Base-by-base conservation (phyloP, 352 stramenopile species). In the Phytophthora pini region DNA sequence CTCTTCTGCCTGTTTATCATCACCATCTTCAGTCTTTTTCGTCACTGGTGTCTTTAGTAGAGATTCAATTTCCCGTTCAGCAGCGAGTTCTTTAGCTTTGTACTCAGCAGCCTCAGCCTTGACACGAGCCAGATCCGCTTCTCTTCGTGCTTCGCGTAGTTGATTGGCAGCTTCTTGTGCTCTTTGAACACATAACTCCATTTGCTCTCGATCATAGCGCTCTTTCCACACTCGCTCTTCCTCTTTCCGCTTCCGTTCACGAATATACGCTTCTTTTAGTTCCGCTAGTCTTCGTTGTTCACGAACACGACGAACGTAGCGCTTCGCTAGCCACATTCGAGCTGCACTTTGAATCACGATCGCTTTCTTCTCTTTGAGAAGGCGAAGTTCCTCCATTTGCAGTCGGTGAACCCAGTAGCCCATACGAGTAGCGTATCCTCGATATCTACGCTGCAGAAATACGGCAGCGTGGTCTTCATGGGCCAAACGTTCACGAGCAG, bases 121-220 rank as follows among this genome's bases (percentile, higher is more conserved):
- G 39, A 77, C 81, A 32, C 79, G 82, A 20, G 84, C 85, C 3
- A 89, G 38, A 66, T 91, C 79, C 1, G 71, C 72, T 46, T 90
- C 81, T 27, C 78, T 60, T 64, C 90, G 85, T n/a, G 81, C 85
- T 55, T 89, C 75, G 7, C 75, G 73, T n/a, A 87, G 56, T 34
- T 79, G 56, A 27, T 72, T 69, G 45, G 89, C 79, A 22, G 84
- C 60, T 27, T 72, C 55, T 22, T 83, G 70, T 0, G 82, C 54
- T 27, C 72, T 69, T 26, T 77, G 65, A 4, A 90, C 72, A 57
- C 87, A 74, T 6, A 87, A 52, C 56, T 86, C 71, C 61, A 87
- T 79, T 58, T 92, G 79, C 54, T 90, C 77, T 0, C 76, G 67
- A n/a, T 85, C 65, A 57, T 79, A 86, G 31, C 80, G 72, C 32